Evolutionary conservation across 331 rosid genomes (phyloP).

Genomic region (Acacia pycnantha): DNA sequence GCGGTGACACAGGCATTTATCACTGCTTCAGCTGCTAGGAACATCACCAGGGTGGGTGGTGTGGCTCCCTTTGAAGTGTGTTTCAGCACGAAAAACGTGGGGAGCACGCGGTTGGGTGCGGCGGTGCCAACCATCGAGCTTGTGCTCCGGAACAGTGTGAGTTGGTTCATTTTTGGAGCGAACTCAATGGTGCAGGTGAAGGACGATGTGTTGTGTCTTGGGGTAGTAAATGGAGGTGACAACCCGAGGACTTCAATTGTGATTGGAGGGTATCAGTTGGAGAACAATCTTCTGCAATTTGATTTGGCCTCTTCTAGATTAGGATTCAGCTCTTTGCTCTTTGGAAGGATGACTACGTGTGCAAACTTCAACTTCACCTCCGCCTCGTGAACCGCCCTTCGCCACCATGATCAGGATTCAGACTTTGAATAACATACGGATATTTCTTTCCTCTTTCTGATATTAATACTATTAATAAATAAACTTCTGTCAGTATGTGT

Average conservation of each 20-base stretch:
- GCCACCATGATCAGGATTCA: not conserved
- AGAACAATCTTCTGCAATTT: constrained; percentile 60
- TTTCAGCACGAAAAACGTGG: constrained; percentile 32
- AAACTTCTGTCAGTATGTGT: not conserved
- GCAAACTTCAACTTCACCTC: constrained; percentile 70
- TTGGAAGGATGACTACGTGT: constrained; percentile 43
- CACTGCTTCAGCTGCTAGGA: constrained; percentile 27
- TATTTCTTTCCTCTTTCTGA: not conserved
- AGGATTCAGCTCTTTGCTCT: constrained; percentile 66
- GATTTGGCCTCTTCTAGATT: constrained; percentile 56
- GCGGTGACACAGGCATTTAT: constrained; percentile 43
- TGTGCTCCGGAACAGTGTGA: constrained; percentile 37
- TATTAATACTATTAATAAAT: not conserved
- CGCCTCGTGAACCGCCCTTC: not conserved
- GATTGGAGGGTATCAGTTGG: constrained; percentile 70
- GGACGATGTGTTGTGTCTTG: constrained; percentile 51
- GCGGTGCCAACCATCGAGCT: constrained; percentile 58
- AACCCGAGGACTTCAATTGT: constrained; percentile 44
- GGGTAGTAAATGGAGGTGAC: constrained; percentile 56
- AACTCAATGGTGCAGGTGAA: constrained; percentile 56
- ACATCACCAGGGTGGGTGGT: constrained; percentile 24
- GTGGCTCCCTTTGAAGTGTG: constrained; percentile 57
- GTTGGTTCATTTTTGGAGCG: constrained; percentile 55
- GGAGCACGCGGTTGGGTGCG: constrained; percentile 43
- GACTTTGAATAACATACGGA: not conserved